These are phyloP conservation scores for Rosa chinensis DNA, from an alignment of 306 rosid genomes.

Conservation along the genomic window DNA sequence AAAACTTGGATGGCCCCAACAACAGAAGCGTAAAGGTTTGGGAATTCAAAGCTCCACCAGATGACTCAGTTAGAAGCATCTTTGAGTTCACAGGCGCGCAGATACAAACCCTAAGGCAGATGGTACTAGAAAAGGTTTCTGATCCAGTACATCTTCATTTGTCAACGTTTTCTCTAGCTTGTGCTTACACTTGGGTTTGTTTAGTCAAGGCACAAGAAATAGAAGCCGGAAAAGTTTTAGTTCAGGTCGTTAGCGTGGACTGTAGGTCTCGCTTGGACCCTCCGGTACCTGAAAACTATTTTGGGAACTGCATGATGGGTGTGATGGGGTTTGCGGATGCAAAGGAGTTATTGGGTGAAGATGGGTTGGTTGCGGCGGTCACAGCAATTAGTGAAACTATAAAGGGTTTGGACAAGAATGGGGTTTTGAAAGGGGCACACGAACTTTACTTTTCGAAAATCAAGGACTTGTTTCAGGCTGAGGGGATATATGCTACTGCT, in stretches of 20 bases:
- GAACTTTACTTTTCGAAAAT: not conserved
- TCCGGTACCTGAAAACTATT: not conserved
- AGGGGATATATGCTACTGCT: not conserved
- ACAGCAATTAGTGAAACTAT: not conserved
- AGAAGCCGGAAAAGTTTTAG: not conserved
- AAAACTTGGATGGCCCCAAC: too few relatives aligned
- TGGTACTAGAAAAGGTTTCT: too few relatives aligned
- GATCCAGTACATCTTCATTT: not conserved
- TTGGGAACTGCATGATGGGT: not conserved
- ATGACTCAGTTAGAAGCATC: too few relatives aligned
- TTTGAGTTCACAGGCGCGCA: too few relatives aligned
- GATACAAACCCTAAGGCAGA: too few relatives aligned
- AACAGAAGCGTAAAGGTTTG: too few relatives aligned
- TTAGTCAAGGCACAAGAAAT: not conserved
- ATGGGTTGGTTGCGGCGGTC: not conserved
- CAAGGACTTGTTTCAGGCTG: not conserved
- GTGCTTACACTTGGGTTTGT: not conserved
- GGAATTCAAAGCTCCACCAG: too few relatives aligned
- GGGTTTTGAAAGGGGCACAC: not conserved
- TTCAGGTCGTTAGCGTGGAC: not conserved
- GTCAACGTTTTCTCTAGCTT: not conserved
- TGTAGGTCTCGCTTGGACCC: not conserved
- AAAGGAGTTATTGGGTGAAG: not conserved
- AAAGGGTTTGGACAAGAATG: not conserved
- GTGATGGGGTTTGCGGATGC: not conserved